Evolutionary conservation across 2,329 filamentous ascomycete species (phyloP), one percentile per base, ranked within the genome.

Genomic region (Alternaria novae-zelandiae): DNA sequence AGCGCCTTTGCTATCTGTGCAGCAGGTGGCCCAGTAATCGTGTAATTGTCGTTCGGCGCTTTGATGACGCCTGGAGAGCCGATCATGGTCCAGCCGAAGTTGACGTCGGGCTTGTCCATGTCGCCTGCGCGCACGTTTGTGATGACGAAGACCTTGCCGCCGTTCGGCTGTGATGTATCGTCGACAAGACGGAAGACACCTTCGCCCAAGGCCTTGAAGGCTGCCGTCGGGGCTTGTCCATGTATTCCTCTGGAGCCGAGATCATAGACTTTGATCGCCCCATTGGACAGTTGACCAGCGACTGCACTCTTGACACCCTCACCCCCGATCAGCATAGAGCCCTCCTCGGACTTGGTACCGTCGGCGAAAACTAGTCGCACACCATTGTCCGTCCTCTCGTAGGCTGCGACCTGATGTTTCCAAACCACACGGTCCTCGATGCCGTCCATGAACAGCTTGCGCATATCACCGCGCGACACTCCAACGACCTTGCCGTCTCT

Each of bases 21-120:
- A 0, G 88, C 88, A 11, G 81, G 76, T 45, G 82, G 82, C 15
- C 88, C 88, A 1, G 88, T 82, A 32, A 90, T 85, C 5, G 84
- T 78, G 74, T 86, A 87, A 73, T 91, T 83, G 65, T 90, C 83
- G 67, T 89, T 88, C 0, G 88, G 88, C 0, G 86, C 80, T 1
- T 78, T 74, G 63, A 91, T 86, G 0, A 86, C 83, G 3, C 88
- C 88, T 0, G 88, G 87, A 17, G 84, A 78, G 6, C 83, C 88
- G 5, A 79, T 82, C 84, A 91, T 84, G 0, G 88, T 90, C 88
- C 88, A 91, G 3, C 89, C 89, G 63, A 90, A 89, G 21, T 86
- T 60, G 2, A 88, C 59, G 44, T 83, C 74, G 0, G 86, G 85
- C 64, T 90, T 83, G 67, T 90, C 81, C 85, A 86, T 86, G 46